These are phyloP conservation scores for Kregervanrija fluxuum DNA, from an alignment of 805 yeast species.

Conservation along the genomic window DNA sequence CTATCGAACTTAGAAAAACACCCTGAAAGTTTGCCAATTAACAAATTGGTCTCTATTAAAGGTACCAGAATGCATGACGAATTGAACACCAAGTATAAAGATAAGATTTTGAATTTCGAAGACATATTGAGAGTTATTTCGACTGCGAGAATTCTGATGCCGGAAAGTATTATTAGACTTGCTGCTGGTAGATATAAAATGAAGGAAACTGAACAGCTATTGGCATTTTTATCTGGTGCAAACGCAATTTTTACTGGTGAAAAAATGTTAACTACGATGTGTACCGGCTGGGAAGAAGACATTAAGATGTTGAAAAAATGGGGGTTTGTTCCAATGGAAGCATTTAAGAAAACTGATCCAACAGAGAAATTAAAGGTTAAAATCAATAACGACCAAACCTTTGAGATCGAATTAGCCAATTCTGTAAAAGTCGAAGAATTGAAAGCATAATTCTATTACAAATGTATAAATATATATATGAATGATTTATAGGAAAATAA, in stretches of 20 bases:
- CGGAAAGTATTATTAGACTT: constrained; percentile 58
- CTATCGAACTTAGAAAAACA: constrained; percentile 62
- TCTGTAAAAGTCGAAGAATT: neutral
- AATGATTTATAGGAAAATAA: too few relatives aligned
- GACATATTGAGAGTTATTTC: constrained; percentile 63
- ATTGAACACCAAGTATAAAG: constrained; percentile 27
- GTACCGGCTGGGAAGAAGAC: constrained; percentile 82
- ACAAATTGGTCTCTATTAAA: constrained; percentile 66
- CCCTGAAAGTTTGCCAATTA: constrained; percentile 79
- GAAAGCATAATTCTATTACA: neutral
- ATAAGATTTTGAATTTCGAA: constrained; percentile 48
- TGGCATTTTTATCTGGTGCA: constrained; percentile 72
- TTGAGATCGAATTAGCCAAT: neutral
- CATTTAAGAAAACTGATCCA: constrained; percentile 8
- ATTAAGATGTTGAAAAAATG: constrained; percentile 57
- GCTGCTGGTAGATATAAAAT: constrained; percentile 81
- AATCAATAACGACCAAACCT: neutral
- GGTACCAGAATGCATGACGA: constrained; percentile 72
- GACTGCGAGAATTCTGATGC: constrained; percentile 72
- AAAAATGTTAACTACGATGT: constrained; percentile 74
- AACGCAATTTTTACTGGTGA: constrained; percentile 80
- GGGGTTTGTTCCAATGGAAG: constrained; percentile 37
- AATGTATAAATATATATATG: too few relatives aligned
- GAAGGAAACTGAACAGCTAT: constrained; percentile 68
- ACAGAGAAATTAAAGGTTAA: constrained; percentile 1